phyloP scores from a whole-genome alignment of 495 filamentous ascomycete species.

The Penicillium bovifimosum region DNA sequence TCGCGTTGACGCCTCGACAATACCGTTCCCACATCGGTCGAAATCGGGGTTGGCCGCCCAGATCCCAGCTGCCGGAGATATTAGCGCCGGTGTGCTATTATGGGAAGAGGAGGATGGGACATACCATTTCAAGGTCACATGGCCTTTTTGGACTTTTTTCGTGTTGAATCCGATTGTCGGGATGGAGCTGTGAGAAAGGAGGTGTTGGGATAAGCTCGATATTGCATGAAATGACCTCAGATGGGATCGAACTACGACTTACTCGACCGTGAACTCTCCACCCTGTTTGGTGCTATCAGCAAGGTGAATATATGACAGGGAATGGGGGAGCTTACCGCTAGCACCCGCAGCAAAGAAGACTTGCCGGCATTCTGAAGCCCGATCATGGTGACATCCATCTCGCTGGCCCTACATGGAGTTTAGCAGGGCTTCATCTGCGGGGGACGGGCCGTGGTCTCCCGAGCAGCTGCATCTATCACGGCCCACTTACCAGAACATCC shows the following conservation, averaged over 20 bases:
- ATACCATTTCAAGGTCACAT: slow-evolving; percentile 96
- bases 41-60: slow-evolving; percentile 95
- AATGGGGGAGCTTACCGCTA: slow-evolving; percentile 65
- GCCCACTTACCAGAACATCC: slow-evolving; percentile 91
- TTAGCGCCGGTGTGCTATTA: slow-evolving; percentile 13
- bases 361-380: slow-evolving; percentile 98
- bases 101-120: slow-evolving; percentile 9
- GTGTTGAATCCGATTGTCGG: slow-evolving; percentile 99
- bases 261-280: slow-evolving; percentile 99
- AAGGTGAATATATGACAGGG: background rate
- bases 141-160: slow-evolving; percentile 95
- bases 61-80: slow-evolving; percentile 66
- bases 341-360: slow-evolving; percentile 86
- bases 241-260: slow-evolving; percentile 44
- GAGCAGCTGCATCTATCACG: slow-evolving; percentile 16
- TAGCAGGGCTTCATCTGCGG: slow-evolving; percentile 26
- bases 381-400: slow-evolving; percentile 99
- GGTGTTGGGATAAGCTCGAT: slow-evolving; percentile 32
- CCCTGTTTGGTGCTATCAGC: slow-evolving; percentile 55
- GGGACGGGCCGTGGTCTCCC: slow-evolving; percentile 34
- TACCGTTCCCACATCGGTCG: slow-evolving; percentile 99
- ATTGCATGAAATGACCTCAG: background rate
- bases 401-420: slow-evolving; percentile 68
- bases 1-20: slow-evolving; percentile 94
- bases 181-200: slow-evolving; percentile 69